These are phyloP conservation scores for Eimeria brunetti DNA, from an alignment of 169 alveolate genomes.

Conservation along the genomic window DNA sequence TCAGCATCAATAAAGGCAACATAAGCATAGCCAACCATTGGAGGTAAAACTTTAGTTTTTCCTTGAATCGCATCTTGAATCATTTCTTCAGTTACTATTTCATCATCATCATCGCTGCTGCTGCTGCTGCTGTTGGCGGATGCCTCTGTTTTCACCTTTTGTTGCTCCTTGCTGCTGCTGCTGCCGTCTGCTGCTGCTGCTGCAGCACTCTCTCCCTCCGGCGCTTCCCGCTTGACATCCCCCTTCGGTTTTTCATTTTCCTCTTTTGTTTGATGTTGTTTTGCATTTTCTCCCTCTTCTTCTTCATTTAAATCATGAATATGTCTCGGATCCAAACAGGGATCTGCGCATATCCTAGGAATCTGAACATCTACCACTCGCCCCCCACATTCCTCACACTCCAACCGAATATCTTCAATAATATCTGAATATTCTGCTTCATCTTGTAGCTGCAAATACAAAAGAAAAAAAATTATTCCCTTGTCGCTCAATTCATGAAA, in stretches of 20 bases:
- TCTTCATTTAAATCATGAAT: background rate
- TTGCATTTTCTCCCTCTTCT: background rate
- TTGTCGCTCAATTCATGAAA: no score
- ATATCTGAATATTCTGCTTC: conserved; percentile 92
- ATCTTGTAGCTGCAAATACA: conserved; percentile 85
- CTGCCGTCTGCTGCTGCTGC: background rate
- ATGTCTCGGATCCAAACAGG: conserved; percentile 36
- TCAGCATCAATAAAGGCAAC: conserved; percentile 87
- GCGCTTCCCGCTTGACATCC: background rate
- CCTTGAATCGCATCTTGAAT: conserved; percentile 79
- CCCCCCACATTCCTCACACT: conserved; percentile 89
- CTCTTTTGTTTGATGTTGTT: background rate
- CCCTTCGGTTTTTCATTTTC: background rate
- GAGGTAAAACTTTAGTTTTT: conserved; percentile 78
- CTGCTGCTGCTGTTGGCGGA: background rate
- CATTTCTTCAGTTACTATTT: conserved; percentile 17
- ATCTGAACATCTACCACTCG: conserved; percentile 89
- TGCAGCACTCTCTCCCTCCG: background rate
- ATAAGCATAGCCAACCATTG: conserved; percentile 87
- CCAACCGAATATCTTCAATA: conserved; percentile 90
- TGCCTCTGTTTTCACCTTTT: background rate
- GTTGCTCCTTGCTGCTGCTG: background rate
- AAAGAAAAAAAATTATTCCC: background rate
- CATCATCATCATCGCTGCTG: background rate
- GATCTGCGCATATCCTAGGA: conserved; percentile 84